These are phyloP conservation scores for Rhodotorula toruloides DNA, from an alignment of 768 basidiomycete genomes.

Conservation along the genomic window DNA sequence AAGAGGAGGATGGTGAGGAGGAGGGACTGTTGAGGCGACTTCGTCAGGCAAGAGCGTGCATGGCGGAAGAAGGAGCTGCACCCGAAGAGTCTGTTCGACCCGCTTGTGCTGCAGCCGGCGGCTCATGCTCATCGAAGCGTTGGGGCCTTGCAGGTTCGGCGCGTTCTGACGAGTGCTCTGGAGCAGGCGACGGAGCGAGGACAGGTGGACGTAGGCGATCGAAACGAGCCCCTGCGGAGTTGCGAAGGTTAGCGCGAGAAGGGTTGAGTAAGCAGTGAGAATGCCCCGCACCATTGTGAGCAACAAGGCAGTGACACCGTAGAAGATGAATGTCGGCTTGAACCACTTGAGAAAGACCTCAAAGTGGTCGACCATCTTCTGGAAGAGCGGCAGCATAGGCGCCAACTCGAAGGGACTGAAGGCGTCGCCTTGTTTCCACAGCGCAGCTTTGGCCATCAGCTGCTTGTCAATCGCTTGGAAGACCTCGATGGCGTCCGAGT, in stretches of 20 bases:
- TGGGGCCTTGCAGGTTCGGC: not conserved
- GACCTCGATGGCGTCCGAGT: not conserved
- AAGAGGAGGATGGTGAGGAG: not conserved
- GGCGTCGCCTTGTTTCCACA: not conserved
- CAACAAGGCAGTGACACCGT: not conserved
- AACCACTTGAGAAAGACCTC: not conserved
- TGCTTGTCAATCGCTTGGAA: not conserved
- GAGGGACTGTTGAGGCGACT: not conserved
- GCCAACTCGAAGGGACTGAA: conserved; percentile 1
- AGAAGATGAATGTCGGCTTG: conserved; percentile 9
- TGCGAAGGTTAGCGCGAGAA: not conserved
- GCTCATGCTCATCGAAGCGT: too few relatives aligned
- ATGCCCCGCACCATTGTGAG: not conserved
- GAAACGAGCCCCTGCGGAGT: not conserved
- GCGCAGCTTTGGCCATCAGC: not conserved
- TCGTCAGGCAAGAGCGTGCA: not conserved
- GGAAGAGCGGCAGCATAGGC: not conserved
- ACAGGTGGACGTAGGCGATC: conserved; percentile 10
- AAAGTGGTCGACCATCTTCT: not conserved
- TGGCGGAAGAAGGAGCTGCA: not conserved
- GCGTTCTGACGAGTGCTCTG: not conserved
- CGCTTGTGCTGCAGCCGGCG: not conserved
- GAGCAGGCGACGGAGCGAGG: not conserved
- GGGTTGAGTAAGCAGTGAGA: not conserved
- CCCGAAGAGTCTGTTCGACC: not conserved